Base-by-base conservation (phyloP, 164 flowering plant species). In the Tinospora cordifolia region DNA sequence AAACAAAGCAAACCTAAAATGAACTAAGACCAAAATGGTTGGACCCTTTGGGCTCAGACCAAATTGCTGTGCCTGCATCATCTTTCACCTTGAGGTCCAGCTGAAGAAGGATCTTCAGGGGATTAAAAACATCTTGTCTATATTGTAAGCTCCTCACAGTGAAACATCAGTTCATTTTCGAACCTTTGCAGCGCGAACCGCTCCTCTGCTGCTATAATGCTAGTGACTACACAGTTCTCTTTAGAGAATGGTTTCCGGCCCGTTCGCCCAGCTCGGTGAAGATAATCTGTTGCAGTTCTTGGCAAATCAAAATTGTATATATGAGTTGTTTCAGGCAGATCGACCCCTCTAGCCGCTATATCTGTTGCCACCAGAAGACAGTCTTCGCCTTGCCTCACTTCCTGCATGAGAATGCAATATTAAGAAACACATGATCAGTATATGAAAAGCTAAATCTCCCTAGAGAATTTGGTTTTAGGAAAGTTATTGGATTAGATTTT, bases 251-350 rank as follows among this genome's bases (percentile, higher is more conserved):
- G 99, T 74, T 83, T 89, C 75, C 97, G 78, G 70, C 90, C 85
- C 3, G 99, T 83, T 70, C 99, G 84, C 60, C 99, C 99, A 49
- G 99, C 97, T 54, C 99, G 88, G 77, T 94, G 99, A 69, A 94
- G 89, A 79, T 94, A 94, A 75, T 86, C 83, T 12, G 87, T 82
- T 24, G 91, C 97, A 80, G 83, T 82, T 80, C 80, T 85, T 11
- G 99, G 99, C 64, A 90, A 82, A 78, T 89, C 97, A 78, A 86
- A 90, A 81, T 94, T 92, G 88, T 90, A 94, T 51, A 94, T 86
- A 78, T 90, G 97, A 27, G 93, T 90, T 41, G 93, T 90, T 73
- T 90, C 97, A 0, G 99, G 97, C 64, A 94, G 79, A 77, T 94
- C 97, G 51, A 92, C 84, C 25, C 99, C 97, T 82, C 99, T 83